Evolutionary conservation across 2,329 filamentous ascomycete genomes (phyloP).

Genomic region (Penicillium sp.): DNA sequence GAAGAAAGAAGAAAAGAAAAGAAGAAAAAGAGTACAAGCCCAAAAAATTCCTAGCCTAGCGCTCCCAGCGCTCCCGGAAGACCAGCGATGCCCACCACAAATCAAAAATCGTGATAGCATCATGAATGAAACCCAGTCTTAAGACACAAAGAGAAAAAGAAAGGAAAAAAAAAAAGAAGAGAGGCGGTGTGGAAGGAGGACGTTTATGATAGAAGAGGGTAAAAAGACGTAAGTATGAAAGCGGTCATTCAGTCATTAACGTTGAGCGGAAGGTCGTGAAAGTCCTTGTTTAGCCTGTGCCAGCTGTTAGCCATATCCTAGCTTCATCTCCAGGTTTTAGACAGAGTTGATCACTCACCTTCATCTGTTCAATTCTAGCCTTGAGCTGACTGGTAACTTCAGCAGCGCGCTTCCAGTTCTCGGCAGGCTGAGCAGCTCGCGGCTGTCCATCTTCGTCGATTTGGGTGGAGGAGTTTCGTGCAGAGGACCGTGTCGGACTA

Average conservation of each 20-base stretch:
- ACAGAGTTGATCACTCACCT: constrained; percentile 51
- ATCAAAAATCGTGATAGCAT: constrained; percentile 11
- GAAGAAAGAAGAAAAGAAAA: not conserved
- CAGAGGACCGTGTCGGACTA: constrained; percentile 43
- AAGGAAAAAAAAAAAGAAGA: constrained; percentile 7
- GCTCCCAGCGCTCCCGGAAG: constrained; percentile 20
- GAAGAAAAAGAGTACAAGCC: constrained; percentile 12
- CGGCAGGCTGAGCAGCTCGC: constrained; percentile 62
- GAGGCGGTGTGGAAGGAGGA: no score
- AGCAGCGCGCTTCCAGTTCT: constrained; percentile 96
- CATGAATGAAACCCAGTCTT: constrained; percentile 17
- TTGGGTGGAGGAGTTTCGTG: constrained; percentile 41
- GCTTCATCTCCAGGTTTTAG: not conserved
- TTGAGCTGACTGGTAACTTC: constrained; percentile 98
- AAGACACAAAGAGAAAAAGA: constrained; percentile 19
- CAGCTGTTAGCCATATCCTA: not conserved
- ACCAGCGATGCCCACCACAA: constrained; percentile 20
- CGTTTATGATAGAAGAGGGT: constrained; percentile 12
- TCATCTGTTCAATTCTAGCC: constrained; percentile 98
- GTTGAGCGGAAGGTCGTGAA: constrained; percentile 41
- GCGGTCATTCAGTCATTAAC: constrained; percentile 38
- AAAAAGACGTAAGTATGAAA: constrained; percentile 23
- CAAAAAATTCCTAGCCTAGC: constrained; percentile 12
- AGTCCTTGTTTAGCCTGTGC: constrained; percentile 51
- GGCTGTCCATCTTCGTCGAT: constrained; percentile 39